Base-by-base conservation (phyloP, 2,329 filamentous ascomycete genomes). In the Basipetospora sp. region DNA sequence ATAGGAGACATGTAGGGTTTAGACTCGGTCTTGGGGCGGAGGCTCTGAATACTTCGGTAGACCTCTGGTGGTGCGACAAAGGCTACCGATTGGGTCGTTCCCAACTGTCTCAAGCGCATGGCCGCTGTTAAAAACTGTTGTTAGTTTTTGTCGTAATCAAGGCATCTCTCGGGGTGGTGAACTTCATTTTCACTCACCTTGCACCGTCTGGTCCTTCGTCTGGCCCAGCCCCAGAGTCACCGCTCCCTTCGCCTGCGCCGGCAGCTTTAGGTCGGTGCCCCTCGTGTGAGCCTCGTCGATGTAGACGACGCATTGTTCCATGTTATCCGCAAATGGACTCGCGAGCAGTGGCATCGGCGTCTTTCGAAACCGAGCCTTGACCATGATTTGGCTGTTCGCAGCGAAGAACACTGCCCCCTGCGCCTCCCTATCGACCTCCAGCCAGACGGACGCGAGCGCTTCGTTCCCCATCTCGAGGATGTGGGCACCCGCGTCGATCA, bases 401-500 rank as follows among this genome's bases (percentile, higher is more conserved):
- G 49, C 60, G 43, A 77, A 77, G 42, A 62, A 78, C 0, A 78
- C 51, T 0, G 68, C 74, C 0, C 63, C 72, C 1, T 53, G 50
- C 1, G 64, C 63, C 2, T 48, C n/a, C 0, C 26, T 10, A 31
- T 74, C 66, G 1, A 62, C 48, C 0, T 53, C 47, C 0, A 78
- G 47, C 73, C 73, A 77, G 1, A 53, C 51, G 9, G 53, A 53
- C 0, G 60, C 71, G 0, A 78, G 51, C 0, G 53, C 52, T 2
- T 49, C 35, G 45, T 76, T 80, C 41, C 65, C 59, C 57, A 73
- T 69, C 45, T 80, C 76, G 0, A 80, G 49, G 11, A 80, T 70
- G 11, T 73, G 67, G 0, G 77, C 75, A 0, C 77, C 77, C 0
- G 73, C 69, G 48, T 80, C 76, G 1, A 81, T 74, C 0, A 81